Conservation (phyloP, 495 filamentous ascomycete genomes). For the Xylaria palmicola region DNA sequence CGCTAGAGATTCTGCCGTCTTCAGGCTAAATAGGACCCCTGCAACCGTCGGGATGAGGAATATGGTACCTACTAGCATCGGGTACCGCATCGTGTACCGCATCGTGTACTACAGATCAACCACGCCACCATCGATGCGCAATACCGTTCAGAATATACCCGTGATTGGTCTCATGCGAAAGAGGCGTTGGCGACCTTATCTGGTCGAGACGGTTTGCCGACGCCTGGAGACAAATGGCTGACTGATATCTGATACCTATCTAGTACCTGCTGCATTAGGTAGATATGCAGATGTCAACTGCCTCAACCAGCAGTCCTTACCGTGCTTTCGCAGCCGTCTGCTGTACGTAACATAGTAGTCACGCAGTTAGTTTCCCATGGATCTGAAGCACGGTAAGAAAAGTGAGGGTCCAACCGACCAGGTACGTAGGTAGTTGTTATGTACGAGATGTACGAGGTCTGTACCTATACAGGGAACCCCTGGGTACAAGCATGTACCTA, state of each 20-base stretch:
- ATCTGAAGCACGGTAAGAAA: too few relatives aligned
- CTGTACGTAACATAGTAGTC: too few relatives aligned
- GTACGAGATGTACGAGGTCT: too few relatives aligned
- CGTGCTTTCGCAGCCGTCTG: neutral
- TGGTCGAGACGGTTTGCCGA: neutral
- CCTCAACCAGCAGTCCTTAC: neutral
- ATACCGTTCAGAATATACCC: neutral
- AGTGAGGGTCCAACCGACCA: too few relatives aligned
- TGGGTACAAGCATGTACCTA: too few relatives aligned
- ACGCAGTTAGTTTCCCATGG: too few relatives aligned
- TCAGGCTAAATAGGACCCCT: conserved; percentile 17
- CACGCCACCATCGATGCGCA: neutral
- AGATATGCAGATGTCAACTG: too few relatives aligned
- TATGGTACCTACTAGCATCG: neutral
- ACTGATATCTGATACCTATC: too few relatives aligned
- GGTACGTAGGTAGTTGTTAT: too few relatives aligned
- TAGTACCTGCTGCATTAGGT: too few relatives aligned
- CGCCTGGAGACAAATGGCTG: too few relatives aligned
- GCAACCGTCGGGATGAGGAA: neutral
- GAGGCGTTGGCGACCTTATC: neutral
- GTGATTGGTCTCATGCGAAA: neutral
- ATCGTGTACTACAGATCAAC: neutral
- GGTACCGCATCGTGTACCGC: neutral
- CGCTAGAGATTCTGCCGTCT: conserved; percentile 16
- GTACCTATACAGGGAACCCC: too few relatives aligned